phyloP scores from a whole-genome alignment of 345 rosid species.

The Camelina neglecta region DNA sequence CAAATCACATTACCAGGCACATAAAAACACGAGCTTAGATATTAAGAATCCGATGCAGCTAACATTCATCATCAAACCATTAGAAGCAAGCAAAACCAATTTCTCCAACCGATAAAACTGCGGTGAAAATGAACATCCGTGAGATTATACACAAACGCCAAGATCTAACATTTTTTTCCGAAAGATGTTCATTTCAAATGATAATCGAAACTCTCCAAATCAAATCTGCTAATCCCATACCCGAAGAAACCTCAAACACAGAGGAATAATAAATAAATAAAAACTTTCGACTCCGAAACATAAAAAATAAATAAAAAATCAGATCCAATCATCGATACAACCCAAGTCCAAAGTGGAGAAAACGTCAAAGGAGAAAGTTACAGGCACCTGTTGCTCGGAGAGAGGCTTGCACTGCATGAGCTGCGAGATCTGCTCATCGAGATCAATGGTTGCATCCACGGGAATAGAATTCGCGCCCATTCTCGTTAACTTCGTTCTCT shows the following conservation, averaged over 20 bases:
- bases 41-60: no score
- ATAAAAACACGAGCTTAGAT: conserved; percentile 28
- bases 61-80: no score
- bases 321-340: conserved; percentile 43
- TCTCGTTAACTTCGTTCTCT: conserved; percentile 29
- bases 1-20: conserved; percentile 37
- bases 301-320: neutral
- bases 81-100: conserved; percentile 27
- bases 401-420: conserved; percentile 93
- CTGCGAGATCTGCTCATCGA: conserved; percentile 85
- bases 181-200: conserved; percentile 19
- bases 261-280: neutral
- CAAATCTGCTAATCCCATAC: conserved; percentile 17
- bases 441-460: conserved; percentile 63
- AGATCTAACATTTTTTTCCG: conserved; percentile 31
- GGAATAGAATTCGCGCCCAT: conserved; percentile 77
- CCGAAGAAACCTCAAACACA: conserved; percentile 10
- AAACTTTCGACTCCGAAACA: neutral
- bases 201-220: conserved; percentile 1
- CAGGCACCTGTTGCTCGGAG: conserved; percentile 73
- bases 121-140: conserved; percentile 20
- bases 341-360: conserved; percentile 15
- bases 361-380: conserved; percentile 9
- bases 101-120: conserved; percentile 31
- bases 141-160: conserved; percentile 10